Evolutionary conservation across 2,329 filamentous ascomycete species (phyloP).

Genomic region (Periconia macrospinosa): DNA sequence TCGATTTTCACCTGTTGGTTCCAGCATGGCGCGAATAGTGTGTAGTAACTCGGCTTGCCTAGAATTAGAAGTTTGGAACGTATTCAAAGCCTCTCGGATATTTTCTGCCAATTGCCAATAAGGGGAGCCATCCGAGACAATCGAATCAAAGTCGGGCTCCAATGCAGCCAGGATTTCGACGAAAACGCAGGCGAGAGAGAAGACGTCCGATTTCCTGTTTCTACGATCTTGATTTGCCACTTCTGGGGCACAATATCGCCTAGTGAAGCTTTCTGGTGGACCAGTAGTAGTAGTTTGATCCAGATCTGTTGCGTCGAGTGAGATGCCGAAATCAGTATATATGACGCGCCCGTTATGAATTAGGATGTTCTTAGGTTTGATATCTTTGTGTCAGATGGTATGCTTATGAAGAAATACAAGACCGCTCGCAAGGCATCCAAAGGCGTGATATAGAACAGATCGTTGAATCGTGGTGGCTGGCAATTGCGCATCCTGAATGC

Average conservation of each 20-base stretch:
- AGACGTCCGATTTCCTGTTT: conserved; percentile 12
- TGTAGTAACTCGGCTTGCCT: no score
- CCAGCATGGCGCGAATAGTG: no score
- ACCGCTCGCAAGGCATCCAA: conserved; percentile 18
- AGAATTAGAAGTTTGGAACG: no score
- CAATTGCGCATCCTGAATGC: neutral
- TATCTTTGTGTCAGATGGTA: conserved; percentile 21
- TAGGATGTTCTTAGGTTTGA: conserved; percentile 24
- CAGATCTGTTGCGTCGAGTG: conserved; percentile 9
- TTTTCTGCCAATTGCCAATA: no score
- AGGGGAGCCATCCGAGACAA: no score
- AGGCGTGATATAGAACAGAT: conserved; percentile 1
- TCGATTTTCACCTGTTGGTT: no score
- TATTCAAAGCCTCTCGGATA: no score
- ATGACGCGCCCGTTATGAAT: conserved; percentile 14
- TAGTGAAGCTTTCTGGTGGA: conserved; percentile 5
- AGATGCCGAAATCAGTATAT: conserved; percentile 22
- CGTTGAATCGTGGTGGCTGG: neutral
- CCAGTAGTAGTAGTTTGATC: conserved; percentile 15
- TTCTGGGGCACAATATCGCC: conserved; percentile 20
- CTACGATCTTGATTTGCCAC: conserved; percentile 11
- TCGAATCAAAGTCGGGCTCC: no score
- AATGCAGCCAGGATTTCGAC: conserved; percentile 4
- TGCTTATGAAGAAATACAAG: conserved; percentile 19
- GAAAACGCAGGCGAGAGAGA: conserved; percentile 12